Percentiles rank a stretch among this genome's conserved stretches.
These are phyloP conservation scores for Protomyces macrosporus DNA, from an alignment of 1,139 yeast genomes.

Conservation along the genomic window DNA sequence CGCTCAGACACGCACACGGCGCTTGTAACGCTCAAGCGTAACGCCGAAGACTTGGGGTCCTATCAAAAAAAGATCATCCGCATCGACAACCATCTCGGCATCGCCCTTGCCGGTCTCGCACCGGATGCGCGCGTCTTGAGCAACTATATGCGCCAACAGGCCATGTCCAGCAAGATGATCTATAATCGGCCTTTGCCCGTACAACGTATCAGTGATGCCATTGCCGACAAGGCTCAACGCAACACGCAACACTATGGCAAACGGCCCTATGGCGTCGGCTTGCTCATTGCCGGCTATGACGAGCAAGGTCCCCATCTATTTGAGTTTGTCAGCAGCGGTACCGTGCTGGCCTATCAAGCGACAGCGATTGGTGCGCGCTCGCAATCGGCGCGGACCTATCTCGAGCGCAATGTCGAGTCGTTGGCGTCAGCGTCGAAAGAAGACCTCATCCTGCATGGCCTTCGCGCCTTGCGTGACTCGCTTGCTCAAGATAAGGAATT, in stretches of 20 bases:
- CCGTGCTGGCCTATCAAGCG: constrained; percentile 83
- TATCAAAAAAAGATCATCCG: constrained; percentile 90
- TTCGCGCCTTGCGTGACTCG: constrained; percentile 89
- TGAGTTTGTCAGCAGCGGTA: constrained; percentile 95
- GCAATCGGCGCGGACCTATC: constrained; percentile 93
- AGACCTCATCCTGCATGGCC: constrained; percentile 76
- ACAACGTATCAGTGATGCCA: constrained; percentile 72
- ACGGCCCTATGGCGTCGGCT: constrained; percentile 96
- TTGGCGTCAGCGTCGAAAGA: constrained; percentile 56
- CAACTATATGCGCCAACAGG: constrained; percentile 83
- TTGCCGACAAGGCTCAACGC: constrained; percentile 95
- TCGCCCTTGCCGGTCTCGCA: constrained; percentile 94
- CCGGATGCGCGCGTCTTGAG: constrained; percentile 92
- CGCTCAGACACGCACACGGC: constrained; percentile 83
- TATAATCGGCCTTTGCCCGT: constrained; percentile 85
- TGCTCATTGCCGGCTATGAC: constrained; percentile 85
- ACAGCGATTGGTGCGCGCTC: constrained; percentile 98
- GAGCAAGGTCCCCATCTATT: constrained; percentile 89
- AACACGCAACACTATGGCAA: constrained; percentile 95
- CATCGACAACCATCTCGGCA: constrained; percentile 88
- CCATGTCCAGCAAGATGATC: constrained; percentile 79
- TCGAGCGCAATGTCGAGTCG: constrained; percentile 74
- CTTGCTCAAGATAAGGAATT: constrained; percentile 90
- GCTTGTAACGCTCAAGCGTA: constrained; percentile 86
- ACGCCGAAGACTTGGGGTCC: constrained; percentile 94